phyloP scores from a whole-genome alignment of 176 grass and related monocot species.

The Oryza brachyantha region DNA sequence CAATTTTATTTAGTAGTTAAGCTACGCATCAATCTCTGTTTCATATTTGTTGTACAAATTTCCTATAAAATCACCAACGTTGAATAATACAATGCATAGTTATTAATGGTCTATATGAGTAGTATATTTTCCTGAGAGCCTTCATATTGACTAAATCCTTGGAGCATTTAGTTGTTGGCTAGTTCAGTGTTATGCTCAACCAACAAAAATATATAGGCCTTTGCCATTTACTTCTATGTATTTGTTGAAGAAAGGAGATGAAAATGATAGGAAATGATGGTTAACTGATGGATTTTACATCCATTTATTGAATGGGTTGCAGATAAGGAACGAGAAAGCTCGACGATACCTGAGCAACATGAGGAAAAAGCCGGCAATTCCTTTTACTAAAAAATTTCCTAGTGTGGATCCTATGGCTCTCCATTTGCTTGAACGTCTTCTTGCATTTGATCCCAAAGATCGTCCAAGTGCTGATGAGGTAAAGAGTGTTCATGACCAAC shows the following conservation, averaged over 20 bases:
- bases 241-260: background rate
- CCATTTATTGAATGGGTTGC: constrained; percentile 7
- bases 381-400: constrained; percentile 80
- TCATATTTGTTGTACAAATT: background rate
- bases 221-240: background rate
- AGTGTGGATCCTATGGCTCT: constrained; percentile 74
- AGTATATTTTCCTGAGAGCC: background rate
- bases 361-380: constrained; percentile 69
- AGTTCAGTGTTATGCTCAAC: background rate
- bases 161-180: background rate
- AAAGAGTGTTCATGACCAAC: constrained; percentile 23
- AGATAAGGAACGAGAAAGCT: constrained; percentile 96
- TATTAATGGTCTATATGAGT: constrained; percentile 10
- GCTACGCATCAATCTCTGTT: background rate
- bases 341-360: constrained; percentile 82
- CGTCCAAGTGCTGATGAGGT: constrained; percentile 81
- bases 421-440: constrained; percentile 71
- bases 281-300: background rate
- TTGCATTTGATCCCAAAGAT: constrained; percentile 93
- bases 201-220: constrained; percentile 8
- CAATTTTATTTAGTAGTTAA: background rate
- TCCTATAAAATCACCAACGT: constrained; percentile 3
- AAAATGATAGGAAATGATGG: background rate
- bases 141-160: background rate
- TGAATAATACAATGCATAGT: background rate